Conservation (phyloP, 441 rosid genomes). For the Gossypium davidsonii region DNA sequence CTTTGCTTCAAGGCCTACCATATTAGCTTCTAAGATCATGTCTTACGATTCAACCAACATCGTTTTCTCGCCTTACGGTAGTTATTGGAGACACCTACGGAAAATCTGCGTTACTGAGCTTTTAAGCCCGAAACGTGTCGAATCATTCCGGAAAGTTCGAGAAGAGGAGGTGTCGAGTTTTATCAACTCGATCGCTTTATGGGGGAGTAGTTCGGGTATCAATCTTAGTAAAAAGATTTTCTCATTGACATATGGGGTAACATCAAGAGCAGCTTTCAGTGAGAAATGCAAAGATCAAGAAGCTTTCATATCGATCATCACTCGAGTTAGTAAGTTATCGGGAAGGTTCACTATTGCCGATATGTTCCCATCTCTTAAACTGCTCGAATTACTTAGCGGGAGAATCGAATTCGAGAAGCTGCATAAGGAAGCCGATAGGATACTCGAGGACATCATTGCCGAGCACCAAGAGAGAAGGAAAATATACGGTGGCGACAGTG, state of each 20-base stretch:
- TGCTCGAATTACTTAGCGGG: slow-evolving; percentile 22
- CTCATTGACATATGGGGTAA: slow-evolving; percentile 10
- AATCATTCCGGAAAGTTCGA: background rate
- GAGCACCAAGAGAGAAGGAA: slow-evolving; percentile 14
- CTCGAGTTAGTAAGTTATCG: slow-evolving; percentile 2
- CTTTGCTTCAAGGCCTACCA: slow-evolving; percentile 7
- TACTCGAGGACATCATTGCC: slow-evolving; percentile 21
- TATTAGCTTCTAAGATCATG: slow-evolving; percentile 4
- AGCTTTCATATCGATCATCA: background rate
- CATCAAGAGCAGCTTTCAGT: slow-evolving; percentile 26
- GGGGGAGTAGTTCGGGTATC: background rate
- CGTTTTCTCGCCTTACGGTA: slow-evolving; percentile 13
- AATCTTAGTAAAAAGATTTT: slow-evolving; percentile 8
- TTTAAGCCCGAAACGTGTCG: background rate
- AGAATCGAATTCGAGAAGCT: slow-evolving; percentile 8
- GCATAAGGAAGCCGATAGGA: slow-evolving; percentile 10
- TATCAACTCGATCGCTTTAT: background rate
- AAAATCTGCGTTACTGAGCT: slow-evolving; percentile 10
- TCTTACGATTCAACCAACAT: background rate
- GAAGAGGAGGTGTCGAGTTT: slow-evolving; percentile 7
- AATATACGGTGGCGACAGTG: background rate
- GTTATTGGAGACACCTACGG: slow-evolving; percentile 9
- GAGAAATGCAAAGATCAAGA: background rate
- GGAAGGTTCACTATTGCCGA: slow-evolving; percentile 23
- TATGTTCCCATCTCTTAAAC: slow-evolving; percentile 25